Conservation (phyloP, 768 basidiomycete genomes). For the Nidularia pulvinata region DNA sequence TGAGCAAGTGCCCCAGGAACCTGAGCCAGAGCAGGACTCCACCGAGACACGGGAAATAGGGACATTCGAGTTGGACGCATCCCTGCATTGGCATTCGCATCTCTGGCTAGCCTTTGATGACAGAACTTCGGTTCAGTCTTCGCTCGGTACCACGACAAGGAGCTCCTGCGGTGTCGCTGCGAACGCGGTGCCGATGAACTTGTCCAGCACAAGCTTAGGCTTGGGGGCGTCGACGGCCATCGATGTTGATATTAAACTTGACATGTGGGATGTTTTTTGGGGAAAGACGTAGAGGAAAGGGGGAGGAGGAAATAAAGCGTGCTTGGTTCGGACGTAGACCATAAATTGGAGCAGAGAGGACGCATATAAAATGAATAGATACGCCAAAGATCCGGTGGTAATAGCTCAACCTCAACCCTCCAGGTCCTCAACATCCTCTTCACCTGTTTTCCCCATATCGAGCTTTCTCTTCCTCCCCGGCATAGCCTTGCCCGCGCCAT, state of each 20-base stretch:
- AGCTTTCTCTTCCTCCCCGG: constrained; percentile 80
- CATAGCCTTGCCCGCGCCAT: constrained; percentile 63
- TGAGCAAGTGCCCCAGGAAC: no score
- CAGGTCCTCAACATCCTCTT: constrained; percentile 32
- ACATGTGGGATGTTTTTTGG: not conserved
- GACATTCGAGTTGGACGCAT: no score
- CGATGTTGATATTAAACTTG: not conserved
- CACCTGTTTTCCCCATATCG: constrained; percentile 41
- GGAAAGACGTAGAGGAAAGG: not conserved
- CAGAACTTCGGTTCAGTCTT: no score
- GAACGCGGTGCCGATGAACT: constrained; percentile 69
- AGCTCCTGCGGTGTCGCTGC: constrained; percentile 63
- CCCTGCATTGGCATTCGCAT: no score
- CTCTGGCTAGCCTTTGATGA: no score
- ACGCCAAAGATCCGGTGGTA: no score
- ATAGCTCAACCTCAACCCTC: constrained; percentile 10
- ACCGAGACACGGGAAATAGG: no score
- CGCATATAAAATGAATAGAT: no score
- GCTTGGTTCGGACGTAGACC: not conserved
- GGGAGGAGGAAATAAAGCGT: not conserved
- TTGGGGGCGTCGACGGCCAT: constrained; percentile 7
- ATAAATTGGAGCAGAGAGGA: constrained; percentile 21
- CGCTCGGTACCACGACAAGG: no score
- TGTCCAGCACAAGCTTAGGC: constrained; percentile 72
- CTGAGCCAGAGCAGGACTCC: no score